Percentiles rank a stretch among this genome's conserved stretches.
Conservation (phyloP, 164 flowering plant species). For the Saururus chinensis region DNA sequence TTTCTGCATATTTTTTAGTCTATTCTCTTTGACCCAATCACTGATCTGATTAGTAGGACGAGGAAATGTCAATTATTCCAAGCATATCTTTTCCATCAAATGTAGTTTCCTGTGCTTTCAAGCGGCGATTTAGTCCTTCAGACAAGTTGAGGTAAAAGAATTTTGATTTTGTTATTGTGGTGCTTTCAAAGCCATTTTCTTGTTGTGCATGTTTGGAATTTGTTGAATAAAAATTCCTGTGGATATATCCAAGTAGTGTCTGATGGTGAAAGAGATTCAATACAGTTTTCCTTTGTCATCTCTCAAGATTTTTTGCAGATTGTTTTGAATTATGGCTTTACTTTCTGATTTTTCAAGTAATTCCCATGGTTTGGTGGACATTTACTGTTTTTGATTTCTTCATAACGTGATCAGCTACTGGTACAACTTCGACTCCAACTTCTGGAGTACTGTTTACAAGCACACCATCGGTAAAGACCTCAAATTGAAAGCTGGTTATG, state of each 20-base stretch:
- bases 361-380: too few species aligned
- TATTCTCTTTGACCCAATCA: not conserved
- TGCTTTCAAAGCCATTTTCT: not conserved
- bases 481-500: slow-evolving; percentile 93
- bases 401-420: slow-evolving; percentile 48
- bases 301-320: too few species aligned
- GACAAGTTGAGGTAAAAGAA: slow-evolving; percentile 72
- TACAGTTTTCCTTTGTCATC: too few species aligned
- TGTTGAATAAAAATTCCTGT: too few species aligned
- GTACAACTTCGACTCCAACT: slow-evolving; percentile 65
- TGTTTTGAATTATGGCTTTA: too few species aligned
- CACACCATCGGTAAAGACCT: slow-evolving; percentile 63
- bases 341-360: not conserved
- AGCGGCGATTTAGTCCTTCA: slow-evolving; percentile 66
- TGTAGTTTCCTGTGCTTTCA: slow-evolving; percentile 76
- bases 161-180: not conserved
- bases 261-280: too few species aligned
- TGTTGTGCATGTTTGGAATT: not conserved
- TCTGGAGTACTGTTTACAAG: slow-evolving; percentile 88
- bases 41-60: slow-evolving; percentile 49
- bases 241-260: too few species aligned
- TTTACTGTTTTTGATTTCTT: not conserved
- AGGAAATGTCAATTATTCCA: slow-evolving; percentile 71
- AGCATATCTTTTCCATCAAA: slow-evolving; percentile 78
- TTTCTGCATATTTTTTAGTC: not conserved